Conservation (phyloP, 352 stramenopile species). For the Paralagenidium karlingii region DNA sequence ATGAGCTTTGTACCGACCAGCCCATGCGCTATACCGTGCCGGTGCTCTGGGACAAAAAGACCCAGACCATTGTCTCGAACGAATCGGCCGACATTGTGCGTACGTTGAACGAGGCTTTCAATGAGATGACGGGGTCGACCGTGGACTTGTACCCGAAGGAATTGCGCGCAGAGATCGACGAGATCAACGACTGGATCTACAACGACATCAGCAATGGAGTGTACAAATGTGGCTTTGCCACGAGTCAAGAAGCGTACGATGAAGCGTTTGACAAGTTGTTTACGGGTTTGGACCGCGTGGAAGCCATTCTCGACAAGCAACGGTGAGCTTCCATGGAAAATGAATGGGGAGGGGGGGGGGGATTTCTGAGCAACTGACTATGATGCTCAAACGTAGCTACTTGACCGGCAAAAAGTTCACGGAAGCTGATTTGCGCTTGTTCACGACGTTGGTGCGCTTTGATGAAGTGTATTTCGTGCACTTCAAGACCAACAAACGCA, state of each 20-base stretch:
- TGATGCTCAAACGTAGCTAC: slow-evolving; percentile 21
- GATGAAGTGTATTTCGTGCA: slow-evolving; percentile 86
- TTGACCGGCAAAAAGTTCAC: slow-evolving; percentile 59
- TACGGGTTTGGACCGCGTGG: slow-evolving; percentile 64
- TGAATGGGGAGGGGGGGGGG: too few species aligned
- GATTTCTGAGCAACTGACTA: too few species aligned
- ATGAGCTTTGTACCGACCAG: slow-evolving; percentile 48
- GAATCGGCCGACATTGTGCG: slow-evolving; percentile 92
- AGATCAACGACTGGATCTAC: slow-evolving; percentile 88
- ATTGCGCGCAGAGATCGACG: slow-evolving; percentile 63
- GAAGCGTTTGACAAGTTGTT: slow-evolving; percentile 80
- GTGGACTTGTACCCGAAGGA: slow-evolving; percentile 83
- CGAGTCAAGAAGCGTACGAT: slow-evolving; percentile 72
- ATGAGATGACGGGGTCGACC: slow-evolving; percentile 53
- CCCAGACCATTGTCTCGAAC: slow-evolving; percentile 91
- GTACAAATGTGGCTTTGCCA: slow-evolving; percentile 60
- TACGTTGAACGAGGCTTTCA: slow-evolving; percentile 91
- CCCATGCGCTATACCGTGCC: slow-evolving; percentile 87
- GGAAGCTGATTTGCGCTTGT: slow-evolving; percentile 84
- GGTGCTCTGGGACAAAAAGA: slow-evolving; percentile 90
- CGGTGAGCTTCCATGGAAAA: too few species aligned
- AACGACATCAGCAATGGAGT: slow-evolving; percentile 86
- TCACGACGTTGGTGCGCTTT: slow-evolving; percentile 88
- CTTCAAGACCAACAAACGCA: slow-evolving; percentile 77
- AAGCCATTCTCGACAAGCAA: slow-evolving; percentile 56